Evolutionary conservation across 2,329 filamentous ascomycete species (phyloP), one percentile per base, ranked within the genome.

Genomic region (Botrytis byssoidea): DNA sequence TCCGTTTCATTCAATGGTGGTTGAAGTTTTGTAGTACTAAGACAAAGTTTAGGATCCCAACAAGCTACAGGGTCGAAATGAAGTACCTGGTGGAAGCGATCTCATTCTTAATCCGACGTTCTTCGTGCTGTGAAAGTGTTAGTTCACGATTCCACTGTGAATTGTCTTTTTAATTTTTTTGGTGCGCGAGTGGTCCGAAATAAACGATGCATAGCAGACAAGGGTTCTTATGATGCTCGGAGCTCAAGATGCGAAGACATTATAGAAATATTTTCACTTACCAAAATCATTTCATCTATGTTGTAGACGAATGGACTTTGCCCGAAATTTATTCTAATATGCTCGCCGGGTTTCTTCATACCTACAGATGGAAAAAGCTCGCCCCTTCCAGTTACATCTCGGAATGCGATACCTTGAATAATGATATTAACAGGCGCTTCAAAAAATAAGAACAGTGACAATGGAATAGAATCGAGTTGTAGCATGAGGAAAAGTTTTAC

Each of bases 301-400:
- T 98, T 93, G 83, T 92, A 99, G 63, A 93, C 87, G 82, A 98
- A 98, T 5, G 92, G 92, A 71, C 87, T 88, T 82, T 91, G 89
- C 65, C 90, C 90, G 83, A 92, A 92, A 79, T 92, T 92, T 77
- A 86, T 88, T 74, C 85, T 83, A 74, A 92, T 81, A 77, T 89
- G 86, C 78, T 92, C 90, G 63, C 89, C 88, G 0, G 86, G 82
- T 79, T 88, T 90, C 80, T 91, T 92, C 70, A 92, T 83, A n/a
- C 90, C 90, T 37, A 92, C 84, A 0, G 86, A 85, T 32, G 90
- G 90, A 80, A 90, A 95, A n/a, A 93, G 81, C 79, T 88, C 88
- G 18, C 88, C 86, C 75, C 86, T 84, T 66, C 63, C 63, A 25
- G 32, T 71, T 69, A 94, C 85, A 75, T 93, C 89, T 66, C 87